A percentile compares a stretch with the other conserved stretches of the same genome.
Evolutionary conservation across 108 stramenopile genomes (phyloP).

Genomic region (Parietichytrium sp.): DNA sequence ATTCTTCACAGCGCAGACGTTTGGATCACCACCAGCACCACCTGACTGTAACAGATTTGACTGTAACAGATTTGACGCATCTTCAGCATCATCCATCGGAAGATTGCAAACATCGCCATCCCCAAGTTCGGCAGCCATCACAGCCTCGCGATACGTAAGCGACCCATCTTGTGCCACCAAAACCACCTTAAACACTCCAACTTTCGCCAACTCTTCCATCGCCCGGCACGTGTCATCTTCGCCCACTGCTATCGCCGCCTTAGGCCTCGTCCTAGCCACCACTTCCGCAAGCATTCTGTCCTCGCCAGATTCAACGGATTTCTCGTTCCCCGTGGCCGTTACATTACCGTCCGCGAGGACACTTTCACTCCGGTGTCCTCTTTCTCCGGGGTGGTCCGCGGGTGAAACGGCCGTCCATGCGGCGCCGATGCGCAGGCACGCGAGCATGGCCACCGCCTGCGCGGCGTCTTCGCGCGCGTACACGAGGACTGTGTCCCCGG

Average conservation of each 20-base stretch:
- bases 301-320: no score
- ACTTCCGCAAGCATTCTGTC: not conserved
- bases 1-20: no score
- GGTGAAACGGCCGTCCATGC: not conserved
- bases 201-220: not conserved
- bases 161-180: not conserved
- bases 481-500: not conserved
- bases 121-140: no score
- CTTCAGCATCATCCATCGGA: no score
- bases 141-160: not conserved
- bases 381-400: no score
- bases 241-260: not conserved
- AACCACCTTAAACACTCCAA: not conserved
- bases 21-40: no score
- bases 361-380: not conserved
- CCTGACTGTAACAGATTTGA: no score
- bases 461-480: not conserved
- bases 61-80: no score
- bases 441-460: not conserved
- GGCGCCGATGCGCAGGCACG: slow-evolving; percentile 17
- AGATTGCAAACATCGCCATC: no score
- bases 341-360: not conserved
- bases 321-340: no score
- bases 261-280: not conserved
- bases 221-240: not conserved